A percentile compares a stretch with the other conserved stretches of the same genome.
These are phyloP conservation scores for Sedum album DNA, from an alignment of 164 flowering plant genomes.

Conservation along the genomic window DNA sequence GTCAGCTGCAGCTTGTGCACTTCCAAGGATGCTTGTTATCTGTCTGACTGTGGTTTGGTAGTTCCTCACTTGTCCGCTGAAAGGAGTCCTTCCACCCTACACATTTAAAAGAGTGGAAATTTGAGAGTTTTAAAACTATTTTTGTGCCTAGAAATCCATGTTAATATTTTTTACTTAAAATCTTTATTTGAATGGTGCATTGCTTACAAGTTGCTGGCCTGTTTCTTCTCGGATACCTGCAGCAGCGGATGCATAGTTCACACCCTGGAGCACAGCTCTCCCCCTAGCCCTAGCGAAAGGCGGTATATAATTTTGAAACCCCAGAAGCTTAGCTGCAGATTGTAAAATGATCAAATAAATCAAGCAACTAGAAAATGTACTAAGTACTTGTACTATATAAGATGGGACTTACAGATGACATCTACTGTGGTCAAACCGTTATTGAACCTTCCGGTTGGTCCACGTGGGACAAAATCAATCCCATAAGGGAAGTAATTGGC, in stretches of 20 bases:
- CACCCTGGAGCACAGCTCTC: too few relatives aligned
- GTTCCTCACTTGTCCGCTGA: constrained; percentile 16
- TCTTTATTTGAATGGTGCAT: too few relatives aligned
- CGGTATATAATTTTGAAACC: constrained; percentile 20
- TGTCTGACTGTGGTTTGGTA: constrained; percentile 9
- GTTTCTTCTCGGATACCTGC: too few relatives aligned
- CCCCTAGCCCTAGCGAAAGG: too few relatives aligned
- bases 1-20: not conserved
- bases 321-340: constrained; percentile 22
- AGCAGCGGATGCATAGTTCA: too few relatives aligned
- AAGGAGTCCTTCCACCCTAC: constrained; percentile 15
- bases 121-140: not conserved
- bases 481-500: constrained; percentile 22
- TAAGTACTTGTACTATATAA: too few relatives aligned
- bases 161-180: too few relatives aligned
- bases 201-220: constrained; percentile 17
- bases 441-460: constrained; percentile 21
- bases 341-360: not conserved
- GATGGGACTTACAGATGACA: constrained; percentile 9
- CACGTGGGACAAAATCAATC: constrained; percentile 13
- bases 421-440: constrained; percentile 19
- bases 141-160: too few relatives aligned
- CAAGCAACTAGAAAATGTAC: too few relatives aligned
- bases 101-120: too few relatives aligned
- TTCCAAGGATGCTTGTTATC: not conserved